Conservation (phyloP, 2,329 filamentous ascomycete species). For the Sarocladium kiliense region DNA sequence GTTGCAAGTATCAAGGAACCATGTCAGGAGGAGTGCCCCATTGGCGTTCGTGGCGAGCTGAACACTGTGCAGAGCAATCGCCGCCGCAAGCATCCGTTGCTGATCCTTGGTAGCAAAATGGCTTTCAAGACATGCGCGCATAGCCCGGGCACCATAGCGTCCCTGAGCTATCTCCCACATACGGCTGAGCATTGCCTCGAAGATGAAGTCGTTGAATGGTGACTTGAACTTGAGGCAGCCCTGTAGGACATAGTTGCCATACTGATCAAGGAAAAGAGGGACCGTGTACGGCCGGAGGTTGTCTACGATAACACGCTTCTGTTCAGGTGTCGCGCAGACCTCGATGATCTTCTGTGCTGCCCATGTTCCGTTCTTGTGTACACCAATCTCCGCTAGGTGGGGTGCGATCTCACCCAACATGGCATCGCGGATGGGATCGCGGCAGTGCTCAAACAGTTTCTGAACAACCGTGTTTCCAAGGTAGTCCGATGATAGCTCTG, state of each 20-base stretch:
- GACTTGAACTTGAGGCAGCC: slow-evolving; percentile 89
- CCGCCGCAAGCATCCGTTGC: slow-evolving; percentile 88
- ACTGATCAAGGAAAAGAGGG: slow-evolving; percentile 92
- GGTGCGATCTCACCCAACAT: slow-evolving; percentile 88
- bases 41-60: slow-evolving; percentile 96
- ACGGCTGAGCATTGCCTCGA: slow-evolving; percentile 90
- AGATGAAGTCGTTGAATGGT: slow-evolving; percentile 93
- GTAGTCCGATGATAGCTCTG: slow-evolving; percentile 91
- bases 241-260: slow-evolving; percentile 97
- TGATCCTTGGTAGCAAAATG: slow-evolving; percentile 94
- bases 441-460: slow-evolving; percentile 96
- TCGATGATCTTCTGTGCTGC: slow-evolving; percentile 99
- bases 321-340: slow-evolving; percentile 76
- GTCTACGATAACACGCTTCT: slow-evolving; percentile 82
- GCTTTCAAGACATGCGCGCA: slow-evolving; percentile 94
- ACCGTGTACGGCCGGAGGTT: slow-evolving; percentile 81
- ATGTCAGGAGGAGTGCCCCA: slow-evolving; percentile 86
- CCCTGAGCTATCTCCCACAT: slow-evolving; percentile 94
- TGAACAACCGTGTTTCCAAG: slow-evolving; percentile 99
- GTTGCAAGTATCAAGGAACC: slow-evolving; percentile 97
- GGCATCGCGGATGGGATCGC: slow-evolving; percentile 80
- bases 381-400: slow-evolving; percentile 90
- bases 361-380: slow-evolving; percentile 99
- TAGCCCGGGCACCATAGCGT: slow-evolving; percentile 88
- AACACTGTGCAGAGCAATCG: slow-evolving; percentile 94